Evolutionary conservation across 2,329 filamentous ascomycete genomes (phyloP).

Genomic region (Thelonectria blattea): DNA sequence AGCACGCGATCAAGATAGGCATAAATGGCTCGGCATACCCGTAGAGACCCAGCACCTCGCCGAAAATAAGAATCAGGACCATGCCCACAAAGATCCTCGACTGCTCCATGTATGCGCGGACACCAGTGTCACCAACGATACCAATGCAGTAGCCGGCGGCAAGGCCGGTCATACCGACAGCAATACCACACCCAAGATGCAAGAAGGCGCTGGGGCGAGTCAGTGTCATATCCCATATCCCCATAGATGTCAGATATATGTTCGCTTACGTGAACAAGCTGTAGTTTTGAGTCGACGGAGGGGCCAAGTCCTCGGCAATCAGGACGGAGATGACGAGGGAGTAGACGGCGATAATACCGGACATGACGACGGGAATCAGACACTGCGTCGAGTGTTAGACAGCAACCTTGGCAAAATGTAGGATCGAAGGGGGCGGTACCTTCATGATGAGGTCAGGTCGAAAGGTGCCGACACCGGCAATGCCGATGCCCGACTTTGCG

Average conservation of each 20-base stretch:
- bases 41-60: conserved; percentile 94
- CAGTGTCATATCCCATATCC: conserved; percentile 19
- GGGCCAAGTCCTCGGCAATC: conserved; percentile 87
- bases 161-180: conserved; percentile 89
- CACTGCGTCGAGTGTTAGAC: conserved; percentile 58
- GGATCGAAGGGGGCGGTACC: conserved; percentile 55
- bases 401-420: neutral
- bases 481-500: conserved; percentile 87
- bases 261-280: conserved; percentile 78
- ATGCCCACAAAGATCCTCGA: conserved; percentile 97
- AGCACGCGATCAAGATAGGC: neutral
- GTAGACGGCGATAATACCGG: conserved; percentile 98
- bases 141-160: conserved; percentile 97
- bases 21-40: conserved; percentile 66
- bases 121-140: conserved; percentile 91
- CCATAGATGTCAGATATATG: neutral
- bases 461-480: conserved; percentile 84
- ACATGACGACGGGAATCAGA: conserved; percentile 93
- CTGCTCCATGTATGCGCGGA: conserved; percentile 95
- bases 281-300: conserved; percentile 71
- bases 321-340: conserved; percentile 95
- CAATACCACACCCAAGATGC: conserved; percentile 89
- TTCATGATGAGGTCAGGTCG: conserved; percentile 91
- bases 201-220: conserved; percentile 73
- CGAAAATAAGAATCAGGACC: conserved; percentile 98